A percentile compares a stretch with the other conserved stretches of the same genome.
These are phyloP conservation scores for Phtheirospermum japonicum DNA, from an alignment of 257 asterid genomes.

Conservation along the genomic window DNA sequence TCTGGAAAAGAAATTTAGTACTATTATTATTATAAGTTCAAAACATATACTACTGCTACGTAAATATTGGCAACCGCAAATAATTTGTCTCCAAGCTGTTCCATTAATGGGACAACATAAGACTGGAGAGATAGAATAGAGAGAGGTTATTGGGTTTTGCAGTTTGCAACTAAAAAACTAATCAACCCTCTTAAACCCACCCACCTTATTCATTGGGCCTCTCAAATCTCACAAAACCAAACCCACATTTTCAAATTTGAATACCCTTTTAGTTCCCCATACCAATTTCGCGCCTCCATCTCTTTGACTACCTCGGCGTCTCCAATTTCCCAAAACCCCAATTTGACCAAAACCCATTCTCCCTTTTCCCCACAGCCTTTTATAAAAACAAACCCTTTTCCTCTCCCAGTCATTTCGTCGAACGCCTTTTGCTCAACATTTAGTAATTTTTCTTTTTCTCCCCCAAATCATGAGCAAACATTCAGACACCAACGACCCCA, in stretches of 20 bases:
- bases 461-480: conserved; percentile 45
- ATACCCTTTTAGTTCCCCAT: conserved; percentile 41
- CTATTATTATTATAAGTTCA: no score
- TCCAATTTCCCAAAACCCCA: conserved; percentile 40
- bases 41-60: no score
- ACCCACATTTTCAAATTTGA: conserved; percentile 56
- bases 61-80: neutral
- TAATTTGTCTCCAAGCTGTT: conserved; percentile 61
- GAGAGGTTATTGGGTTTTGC: conserved; percentile 3
- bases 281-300: conserved; percentile 52
- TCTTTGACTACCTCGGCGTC: conserved; percentile 83
- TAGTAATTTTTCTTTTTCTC: neutral
- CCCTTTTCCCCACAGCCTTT: conserved; percentile 34
- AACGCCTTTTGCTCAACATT: conserved; percentile 25
- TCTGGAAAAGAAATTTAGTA: no score
- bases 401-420: conserved; percentile 49
- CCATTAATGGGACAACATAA: conserved; percentile 34
- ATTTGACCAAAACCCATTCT: conserved; percentile 62
- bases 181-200: neutral
- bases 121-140: conserved; percentile 11
- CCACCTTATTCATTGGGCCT: conserved; percentile 49
- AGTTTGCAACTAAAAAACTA: neutral
- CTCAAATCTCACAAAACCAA: conserved; percentile 32
- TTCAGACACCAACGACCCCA: conserved; percentile 29
- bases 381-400: conserved; percentile 23